Base-by-base conservation (phyloP, 163 green algal genomes). In the Chlamydomonas reinhardtii region DNA sequence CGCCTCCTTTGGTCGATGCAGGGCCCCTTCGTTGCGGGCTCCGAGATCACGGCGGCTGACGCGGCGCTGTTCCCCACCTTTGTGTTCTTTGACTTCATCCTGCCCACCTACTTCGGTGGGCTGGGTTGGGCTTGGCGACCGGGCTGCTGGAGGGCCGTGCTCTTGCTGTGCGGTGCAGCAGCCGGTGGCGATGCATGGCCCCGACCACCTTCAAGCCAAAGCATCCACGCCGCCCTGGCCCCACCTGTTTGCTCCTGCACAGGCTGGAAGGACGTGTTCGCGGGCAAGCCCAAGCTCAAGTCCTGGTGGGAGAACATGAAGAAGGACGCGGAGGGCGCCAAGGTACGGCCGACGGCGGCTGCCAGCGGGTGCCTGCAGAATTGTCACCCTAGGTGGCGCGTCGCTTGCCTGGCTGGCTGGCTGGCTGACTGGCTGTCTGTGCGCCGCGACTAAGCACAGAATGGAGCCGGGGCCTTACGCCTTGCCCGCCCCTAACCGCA, bases 1-100 rank as follows among this genome's bases (percentile, higher is more conserved):
- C 20, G 32, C 54, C 52, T 56, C 34, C 59, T 37, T 2, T 56
- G 48, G 12, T 16, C 15, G 48, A 9, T 56, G 75, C 79, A 85
- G 39, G 94, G 92, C 20, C 94, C 94, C 27, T 96, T 90, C 73
- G 64, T 95, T 6, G 81, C 84, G 6, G 93, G 94, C 69, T 27
- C 64, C 39, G 79, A 91, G 56, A 84, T 94, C 17, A 94, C 88
- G 1, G 87, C 88, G 29, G 94, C 85, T 1, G 95, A 97, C 69
- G 88, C 78, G 15, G 90, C 94, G 1, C 88, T 97, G 48, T 92
- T 96, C 56, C 94, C 94, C 59, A 95, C 94, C 0, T 92, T 97
- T 76, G 91, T 95, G 27, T 96, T 97, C 85, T 84, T 94, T 32
- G 48, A 84, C 14, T 82, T 83, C 73, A 87, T 87, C 1, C 73